A percentile compares a stretch with the other conserved stretches of the same genome.
These are phyloP conservation scores for Cladosporium halotolerans DNA, from an alignment of 2,329 filamentous ascomycete genomes.

Conservation along the genomic window DNA sequence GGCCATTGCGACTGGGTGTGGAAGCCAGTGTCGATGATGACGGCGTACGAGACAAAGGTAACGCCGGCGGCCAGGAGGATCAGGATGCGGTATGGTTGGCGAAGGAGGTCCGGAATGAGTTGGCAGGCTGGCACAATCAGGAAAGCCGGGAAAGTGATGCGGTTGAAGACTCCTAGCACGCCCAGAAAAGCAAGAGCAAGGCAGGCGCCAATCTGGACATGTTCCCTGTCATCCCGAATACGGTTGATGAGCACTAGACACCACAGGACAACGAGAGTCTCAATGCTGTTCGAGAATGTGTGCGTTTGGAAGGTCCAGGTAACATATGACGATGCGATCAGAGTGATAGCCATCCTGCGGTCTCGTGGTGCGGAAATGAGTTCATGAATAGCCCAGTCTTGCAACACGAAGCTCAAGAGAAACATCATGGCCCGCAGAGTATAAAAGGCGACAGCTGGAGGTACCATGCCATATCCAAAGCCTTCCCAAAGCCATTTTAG, in stretches of 20 bases:
- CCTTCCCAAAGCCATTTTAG: conserved; percentile 90
- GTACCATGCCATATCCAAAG: conserved; percentile 69
- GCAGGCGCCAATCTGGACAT: conserved; percentile 69
- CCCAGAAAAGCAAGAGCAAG: conserved; percentile 71
- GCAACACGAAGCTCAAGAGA: conserved; percentile 85
- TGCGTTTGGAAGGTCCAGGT: conserved; percentile 99
- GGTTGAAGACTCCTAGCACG: conserved; percentile 87
- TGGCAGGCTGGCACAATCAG: conserved; percentile 75
- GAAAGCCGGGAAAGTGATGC: conserved; percentile 95
- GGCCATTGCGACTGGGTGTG: conserved; percentile 49
- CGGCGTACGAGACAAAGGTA: conserved; percentile 62
- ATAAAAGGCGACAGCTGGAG: conserved; percentile 86
- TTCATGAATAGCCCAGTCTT: conserved; percentile 96
- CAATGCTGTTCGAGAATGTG: conserved; percentile 95
- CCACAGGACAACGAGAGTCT: conserved; percentile 90
- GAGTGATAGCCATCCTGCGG: conserved; percentile 66
- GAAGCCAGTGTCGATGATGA: conserved; percentile 42
- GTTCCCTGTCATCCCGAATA: conserved; percentile 72
- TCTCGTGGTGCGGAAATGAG: conserved; percentile 68
- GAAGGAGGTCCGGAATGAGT: conserved; percentile 76
- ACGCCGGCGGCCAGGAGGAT: conserved; percentile 67
- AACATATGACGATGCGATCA: conserved; percentile 93
- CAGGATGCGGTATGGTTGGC: conserved; percentile 51
- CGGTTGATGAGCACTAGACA: conserved; percentile 84
- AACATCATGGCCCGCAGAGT: conserved; percentile 87